Percentiles rank a stretch among this genome's conserved stretches.
Conservation (phyloP, 1,284 basidiomycete genomes). For the Ustilago loliicola region DNA sequence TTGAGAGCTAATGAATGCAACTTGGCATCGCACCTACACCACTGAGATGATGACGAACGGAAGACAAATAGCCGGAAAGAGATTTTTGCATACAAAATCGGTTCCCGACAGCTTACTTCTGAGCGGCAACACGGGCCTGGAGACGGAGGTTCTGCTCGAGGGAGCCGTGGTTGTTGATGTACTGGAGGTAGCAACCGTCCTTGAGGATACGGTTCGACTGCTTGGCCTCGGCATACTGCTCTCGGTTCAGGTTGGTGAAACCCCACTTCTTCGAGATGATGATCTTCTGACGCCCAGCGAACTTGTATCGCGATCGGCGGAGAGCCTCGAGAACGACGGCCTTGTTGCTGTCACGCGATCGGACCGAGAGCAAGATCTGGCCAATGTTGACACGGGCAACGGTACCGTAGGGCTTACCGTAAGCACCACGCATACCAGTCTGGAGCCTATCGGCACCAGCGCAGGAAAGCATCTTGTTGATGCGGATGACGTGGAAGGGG, state of each 20-base stretch:
- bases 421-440: constrained; percentile 99
- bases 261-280: constrained; percentile 81
- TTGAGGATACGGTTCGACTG: constrained; percentile 75
- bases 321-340: constrained; percentile 95
- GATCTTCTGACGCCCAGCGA: constrained; percentile 99
- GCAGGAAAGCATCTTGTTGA: constrained; percentile 99
- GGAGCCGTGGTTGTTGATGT: constrained; percentile 68
- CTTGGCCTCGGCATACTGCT: constrained; percentile 89
- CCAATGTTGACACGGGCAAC: constrained; percentile 97
- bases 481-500: constrained; percentile 98
- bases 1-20: constrained; percentile 7
- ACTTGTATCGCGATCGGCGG: constrained; percentile 89
- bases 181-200: constrained; percentile 69
- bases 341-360: constrained; percentile 89
- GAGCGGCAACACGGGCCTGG: constrained; percentile 67
- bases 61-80: background rate
- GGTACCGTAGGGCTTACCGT: constrained; percentile 98
- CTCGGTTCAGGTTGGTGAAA: constrained; percentile 94
- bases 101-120: constrained; percentile 58
- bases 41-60: constrained; percentile 10
- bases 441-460: constrained; percentile 96
- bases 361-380: constrained; percentile 95
- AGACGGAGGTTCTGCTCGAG: constrained; percentile 68
- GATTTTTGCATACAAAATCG: too few relatives aligned
- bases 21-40: constrained; percentile 24